phyloP scores from a whole-genome alignment of 176 grass and related monocot genomes.

The Avena atlantica region DNA sequence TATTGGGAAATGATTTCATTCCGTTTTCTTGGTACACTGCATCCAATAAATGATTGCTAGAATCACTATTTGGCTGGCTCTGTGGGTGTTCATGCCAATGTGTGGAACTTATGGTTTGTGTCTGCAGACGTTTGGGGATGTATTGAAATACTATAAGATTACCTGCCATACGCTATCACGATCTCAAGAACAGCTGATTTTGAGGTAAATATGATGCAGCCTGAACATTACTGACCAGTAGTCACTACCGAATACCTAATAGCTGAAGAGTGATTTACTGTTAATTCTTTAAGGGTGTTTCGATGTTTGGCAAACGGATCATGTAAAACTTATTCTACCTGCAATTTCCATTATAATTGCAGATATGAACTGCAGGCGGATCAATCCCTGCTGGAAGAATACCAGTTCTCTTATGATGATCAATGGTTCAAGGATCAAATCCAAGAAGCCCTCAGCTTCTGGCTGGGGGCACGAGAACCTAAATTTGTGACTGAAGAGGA shows the following conservation, averaged over 20 bases:
- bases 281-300: not conserved
- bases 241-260: conserved; percentile 22
- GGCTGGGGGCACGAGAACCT: conserved; percentile 54
- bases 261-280: not conserved
- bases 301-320: not conserved
- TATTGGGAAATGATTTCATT: conserved; percentile 12
- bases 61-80: not conserved
- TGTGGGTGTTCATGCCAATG: conserved; percentile 28
- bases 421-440: conserved; percentile 68
- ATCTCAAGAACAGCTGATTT: conserved; percentile 70
- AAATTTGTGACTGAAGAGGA: conserved; percentile 71
- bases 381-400: conserved; percentile 74
- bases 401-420: conserved; percentile 67
- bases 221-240: conserved; percentile 33
- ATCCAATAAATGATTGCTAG: conserved; percentile 1
- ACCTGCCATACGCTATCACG: conserved; percentile 58
- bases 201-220: conserved; percentile 57
- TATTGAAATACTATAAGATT: conserved; percentile 66
- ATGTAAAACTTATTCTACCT: not conserved
- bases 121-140: conserved; percentile 77
- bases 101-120: conserved; percentile 25
- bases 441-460: conserved; percentile 61
- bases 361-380: conserved; percentile 90
- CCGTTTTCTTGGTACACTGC: conserved; percentile 4
- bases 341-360: conserved; percentile 26